These are phyloP conservation scores for Mediolabrus comicus DNA, from an alignment of 108 stramenopile species.

Conservation along the genomic window DNA sequence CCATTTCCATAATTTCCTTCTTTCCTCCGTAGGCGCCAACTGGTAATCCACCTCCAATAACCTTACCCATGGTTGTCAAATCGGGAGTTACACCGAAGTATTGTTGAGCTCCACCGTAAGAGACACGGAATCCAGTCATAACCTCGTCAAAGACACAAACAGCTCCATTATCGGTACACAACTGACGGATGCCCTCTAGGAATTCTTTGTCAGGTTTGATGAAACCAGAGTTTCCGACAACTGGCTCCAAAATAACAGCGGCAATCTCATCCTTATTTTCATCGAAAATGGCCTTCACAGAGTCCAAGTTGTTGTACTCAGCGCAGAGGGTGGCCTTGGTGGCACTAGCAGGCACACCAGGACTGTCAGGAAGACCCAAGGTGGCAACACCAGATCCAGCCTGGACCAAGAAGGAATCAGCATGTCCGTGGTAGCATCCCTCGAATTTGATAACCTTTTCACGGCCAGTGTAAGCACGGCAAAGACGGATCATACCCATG, in stretches of 20 bases:
- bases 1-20: conserved; percentile 96
- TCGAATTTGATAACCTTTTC: conserved; percentile 99
- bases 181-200: conserved; percentile 88
- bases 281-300: conserved; percentile 86
- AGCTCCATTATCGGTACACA: conserved; percentile 87
- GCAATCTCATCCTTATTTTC: conserved; percentile 93
- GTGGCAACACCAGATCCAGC: conserved; percentile 98
- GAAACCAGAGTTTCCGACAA: conserved; percentile 99
- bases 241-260: conserved; percentile 95
- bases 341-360: conserved; percentile 91
- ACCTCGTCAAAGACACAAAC: conserved; percentile 98
- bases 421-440: conserved; percentile 99
- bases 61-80: conserved; percentile 99
- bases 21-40: conserved; percentile 98
- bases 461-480: conserved; percentile 92
- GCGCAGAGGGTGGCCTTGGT: conserved; percentile 94
- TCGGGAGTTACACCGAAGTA: conserved; percentile 97
- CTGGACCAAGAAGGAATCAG: conserved; percentile 97
- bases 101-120: conserved; percentile 96
- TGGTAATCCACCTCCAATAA: conserved; percentile 97
- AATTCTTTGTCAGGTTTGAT: conserved; percentile 96
- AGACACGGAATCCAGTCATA: conserved; percentile 98
- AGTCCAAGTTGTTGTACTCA: conserved; percentile 95
- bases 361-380: conserved; percentile 96
- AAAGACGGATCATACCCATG: conserved; percentile 99